phyloP scores from a whole-genome alignment of 2,329 filamentous ascomycete genomes.

The Coleophoma eucalyptorum region DNA sequence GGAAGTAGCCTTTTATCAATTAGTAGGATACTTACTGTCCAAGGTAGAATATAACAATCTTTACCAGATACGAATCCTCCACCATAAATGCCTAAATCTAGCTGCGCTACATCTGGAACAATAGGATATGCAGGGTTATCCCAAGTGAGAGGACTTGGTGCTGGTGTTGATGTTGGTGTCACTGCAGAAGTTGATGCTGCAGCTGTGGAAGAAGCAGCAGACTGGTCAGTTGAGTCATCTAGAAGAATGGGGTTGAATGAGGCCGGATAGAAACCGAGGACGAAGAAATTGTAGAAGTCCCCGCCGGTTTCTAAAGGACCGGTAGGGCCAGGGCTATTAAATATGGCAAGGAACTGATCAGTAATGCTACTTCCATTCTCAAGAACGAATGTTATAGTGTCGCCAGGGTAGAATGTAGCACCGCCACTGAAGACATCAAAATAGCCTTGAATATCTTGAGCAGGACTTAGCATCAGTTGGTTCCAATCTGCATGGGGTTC shows the following conservation, averaged over 20 bases:
- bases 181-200: not conserved
- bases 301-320: constrained; percentile 20
- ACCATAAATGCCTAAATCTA: constrained; percentile 14
- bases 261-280: constrained; percentile 16
- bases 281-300: constrained; percentile 24
- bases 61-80: constrained; percentile 11
- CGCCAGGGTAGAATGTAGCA: constrained; percentile 32
- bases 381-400: constrained; percentile 28
- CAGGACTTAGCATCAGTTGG: constrained; percentile 16
- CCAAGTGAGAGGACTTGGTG: constrained; percentile 1
- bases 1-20: constrained; percentile 15
- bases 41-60: not conserved
- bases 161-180: not conserved
- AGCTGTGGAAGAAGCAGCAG: not conserved
- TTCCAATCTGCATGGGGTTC: constrained; percentile 35
- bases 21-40: not conserved
- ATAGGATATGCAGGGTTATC: constrained; percentile 12
- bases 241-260: constrained; percentile 9
- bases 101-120: constrained; percentile 12
- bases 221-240: constrained; percentile 1
- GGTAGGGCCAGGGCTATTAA: constrained; percentile 20
- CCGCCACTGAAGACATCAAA: constrained; percentile 27
- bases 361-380: constrained; percentile 32
- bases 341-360: constrained; percentile 27
- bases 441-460: constrained; percentile 25